These are phyloP conservation scores for Immersiella caudata DNA, from an alignment of 495 filamentous ascomycete genomes.

Conservation along the genomic window DNA sequence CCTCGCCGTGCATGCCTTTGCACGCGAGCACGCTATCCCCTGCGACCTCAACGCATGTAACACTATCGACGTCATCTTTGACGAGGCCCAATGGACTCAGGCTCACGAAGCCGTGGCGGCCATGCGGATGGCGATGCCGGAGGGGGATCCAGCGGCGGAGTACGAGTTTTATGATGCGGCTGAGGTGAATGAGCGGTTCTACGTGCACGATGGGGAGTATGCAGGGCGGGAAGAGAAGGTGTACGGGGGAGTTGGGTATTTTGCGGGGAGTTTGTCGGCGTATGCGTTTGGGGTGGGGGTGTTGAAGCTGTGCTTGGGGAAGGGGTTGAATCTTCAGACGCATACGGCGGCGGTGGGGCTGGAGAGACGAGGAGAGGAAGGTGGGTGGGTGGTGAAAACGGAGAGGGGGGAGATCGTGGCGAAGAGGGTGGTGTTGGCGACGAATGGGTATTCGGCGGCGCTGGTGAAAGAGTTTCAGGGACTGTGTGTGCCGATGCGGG, in stretches of 20 bases:
- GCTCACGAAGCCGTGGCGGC: conserved; percentile 46
- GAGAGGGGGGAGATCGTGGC: conserved; percentile 57
- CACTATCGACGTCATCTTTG: conserved; percentile 63
- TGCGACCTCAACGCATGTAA: conserved; percentile 55
- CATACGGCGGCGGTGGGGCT: conserved; percentile 50
- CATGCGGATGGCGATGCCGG: conserved; percentile 50
- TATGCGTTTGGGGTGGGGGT: conserved; percentile 67
- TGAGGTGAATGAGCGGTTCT: conserved; percentile 53
- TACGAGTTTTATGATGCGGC: conserved; percentile 51
- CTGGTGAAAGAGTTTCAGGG: conserved; percentile 60
- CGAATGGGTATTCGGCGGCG: conserved; percentile 70
- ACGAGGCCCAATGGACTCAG: conserved; percentile 47
- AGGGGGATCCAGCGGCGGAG: conserved; percentile 43
- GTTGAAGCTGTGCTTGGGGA: conserved; percentile 53
- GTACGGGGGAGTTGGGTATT: conserved; percentile 59
- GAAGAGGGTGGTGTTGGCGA: conserved; percentile 64
- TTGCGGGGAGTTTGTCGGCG: conserved; percentile 64
- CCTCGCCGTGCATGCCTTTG: conserved; percentile 56
- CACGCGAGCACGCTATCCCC: conserved; percentile 50
- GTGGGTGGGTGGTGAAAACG: conserved; percentile 57
- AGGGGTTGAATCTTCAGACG: conserved; percentile 64
- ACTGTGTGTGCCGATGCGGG: conserved; percentile 67
- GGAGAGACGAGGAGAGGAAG: background rate
- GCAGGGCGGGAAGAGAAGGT: conserved; percentile 39
- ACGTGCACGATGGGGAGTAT: conserved; percentile 32